Conservation (phyloP, 2,329 filamentous ascomycete genomes). For the Pseudodiploospora longispora region DNA sequence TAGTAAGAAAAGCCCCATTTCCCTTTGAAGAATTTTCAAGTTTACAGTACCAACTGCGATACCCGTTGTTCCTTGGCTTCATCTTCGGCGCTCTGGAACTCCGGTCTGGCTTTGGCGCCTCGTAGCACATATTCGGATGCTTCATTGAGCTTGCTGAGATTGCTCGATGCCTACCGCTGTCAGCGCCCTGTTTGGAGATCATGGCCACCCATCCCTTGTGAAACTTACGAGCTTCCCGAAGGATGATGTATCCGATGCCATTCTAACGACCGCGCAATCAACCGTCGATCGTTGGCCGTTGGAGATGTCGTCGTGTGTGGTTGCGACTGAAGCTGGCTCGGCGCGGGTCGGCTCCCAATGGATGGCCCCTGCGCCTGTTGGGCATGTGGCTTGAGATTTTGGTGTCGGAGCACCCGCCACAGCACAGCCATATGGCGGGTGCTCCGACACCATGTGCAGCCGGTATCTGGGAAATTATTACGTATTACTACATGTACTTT, state of each 20-base stretch:
- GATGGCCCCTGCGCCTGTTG: too few species aligned
- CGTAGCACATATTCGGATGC: slow-evolving; percentile 29
- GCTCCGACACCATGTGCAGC: too few species aligned
- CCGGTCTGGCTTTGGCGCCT: slow-evolving; percentile 30
- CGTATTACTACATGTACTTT: too few species aligned
- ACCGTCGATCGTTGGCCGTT: background rate
- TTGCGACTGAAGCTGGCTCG: too few species aligned
- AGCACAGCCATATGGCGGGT: too few species aligned
- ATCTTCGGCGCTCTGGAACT: slow-evolving; percentile 28
- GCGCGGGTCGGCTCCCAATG: too few species aligned
- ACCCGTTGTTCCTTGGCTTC: slow-evolving; percentile 32
- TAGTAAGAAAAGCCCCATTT: too few species aligned
- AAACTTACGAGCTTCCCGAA: slow-evolving; percentile 22
- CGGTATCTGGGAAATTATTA: too few species aligned
- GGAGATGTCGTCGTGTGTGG: too few species aligned
- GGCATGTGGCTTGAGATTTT: too few species aligned
- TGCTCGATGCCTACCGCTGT: slow-evolving; percentile 24
- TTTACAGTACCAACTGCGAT: slow-evolving; percentile 25
- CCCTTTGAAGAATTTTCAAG: background rate
- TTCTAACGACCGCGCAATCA: background rate
- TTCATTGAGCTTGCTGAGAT: slow-evolving; percentile 32
- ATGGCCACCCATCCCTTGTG: too few species aligned
- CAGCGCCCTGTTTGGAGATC: slow-evolving; percentile 7
- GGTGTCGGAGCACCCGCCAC: too few species aligned
- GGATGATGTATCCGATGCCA: slow-evolving; percentile 21